phyloP scores from a whole-genome alignment of 1,139 yeast genomes.

The Yamadazyma sp. region DNA sequence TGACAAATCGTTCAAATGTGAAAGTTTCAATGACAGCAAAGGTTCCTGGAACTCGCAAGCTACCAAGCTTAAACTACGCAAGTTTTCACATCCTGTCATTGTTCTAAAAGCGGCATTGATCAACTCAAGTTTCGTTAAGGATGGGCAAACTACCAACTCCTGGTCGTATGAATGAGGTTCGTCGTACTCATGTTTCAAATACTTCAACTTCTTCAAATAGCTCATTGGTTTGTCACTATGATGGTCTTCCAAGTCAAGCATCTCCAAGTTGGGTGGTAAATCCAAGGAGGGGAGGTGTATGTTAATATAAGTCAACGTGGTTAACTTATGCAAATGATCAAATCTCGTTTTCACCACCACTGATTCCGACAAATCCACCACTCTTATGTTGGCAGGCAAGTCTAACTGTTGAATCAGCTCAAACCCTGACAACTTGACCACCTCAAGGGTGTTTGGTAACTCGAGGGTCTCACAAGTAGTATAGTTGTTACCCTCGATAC shows the following conservation, averaged over 20 bases:
- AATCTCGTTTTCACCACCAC: background rate
- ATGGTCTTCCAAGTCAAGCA: background rate
- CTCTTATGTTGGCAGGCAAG: background rate
- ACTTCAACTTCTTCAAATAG: background rate
- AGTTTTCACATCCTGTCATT: background rate
- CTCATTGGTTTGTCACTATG: background rate
- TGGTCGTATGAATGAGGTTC: too few species aligned
- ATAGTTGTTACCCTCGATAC: background rate
- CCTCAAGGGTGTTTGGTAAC: background rate
- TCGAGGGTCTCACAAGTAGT: background rate
- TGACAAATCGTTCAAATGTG: too few species aligned
- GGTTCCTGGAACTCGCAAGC: too few species aligned
- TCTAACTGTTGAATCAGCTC: background rate
- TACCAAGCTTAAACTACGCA: background rate
- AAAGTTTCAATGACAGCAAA: too few species aligned
- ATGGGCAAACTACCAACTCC: too few species aligned
- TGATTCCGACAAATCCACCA: background rate
- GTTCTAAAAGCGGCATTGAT: background rate
- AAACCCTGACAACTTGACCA: background rate
- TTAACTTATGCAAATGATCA: background rate
- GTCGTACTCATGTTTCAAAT: background rate
- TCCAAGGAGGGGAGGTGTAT: background rate
- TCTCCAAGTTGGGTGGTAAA: conserved; percentile 1
- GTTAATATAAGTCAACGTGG: background rate
- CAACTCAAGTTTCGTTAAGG: too few species aligned